Conservation (phyloP, 2,329 filamentous ascomycete species). For the Trichoderma simmonsii region DNA sequence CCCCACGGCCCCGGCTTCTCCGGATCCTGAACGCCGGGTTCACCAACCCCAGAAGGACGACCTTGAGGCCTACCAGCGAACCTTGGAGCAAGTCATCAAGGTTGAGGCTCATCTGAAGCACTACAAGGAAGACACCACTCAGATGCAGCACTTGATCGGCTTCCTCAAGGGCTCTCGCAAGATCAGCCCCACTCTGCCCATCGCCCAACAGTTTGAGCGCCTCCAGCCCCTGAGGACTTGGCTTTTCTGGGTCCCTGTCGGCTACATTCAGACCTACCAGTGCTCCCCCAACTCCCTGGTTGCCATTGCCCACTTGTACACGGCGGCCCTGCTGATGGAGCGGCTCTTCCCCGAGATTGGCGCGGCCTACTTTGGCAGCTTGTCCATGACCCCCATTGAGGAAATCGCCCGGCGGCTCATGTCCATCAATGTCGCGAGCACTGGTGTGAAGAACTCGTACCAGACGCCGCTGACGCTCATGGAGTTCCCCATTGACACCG, state of each 20-base stretch:
- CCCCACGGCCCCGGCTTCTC: constrained; percentile 62
- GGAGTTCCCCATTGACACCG: constrained; percentile 68
- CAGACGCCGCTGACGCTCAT: constrained; percentile 65
- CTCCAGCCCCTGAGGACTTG: constrained; percentile 85
- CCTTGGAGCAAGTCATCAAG: constrained; percentile 63
- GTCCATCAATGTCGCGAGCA: constrained; percentile 61
- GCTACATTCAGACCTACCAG: constrained; percentile 73
- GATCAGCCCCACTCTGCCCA: constrained; percentile 64
- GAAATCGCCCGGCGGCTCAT: constrained; percentile 77
- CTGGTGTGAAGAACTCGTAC: constrained; percentile 50
- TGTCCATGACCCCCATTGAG: constrained; percentile 78
- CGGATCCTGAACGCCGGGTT: constrained; percentile 58
- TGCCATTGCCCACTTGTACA: constrained; percentile 88
- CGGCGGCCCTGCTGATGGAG: constrained; percentile 80
- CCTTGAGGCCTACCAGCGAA: constrained; percentile 63
- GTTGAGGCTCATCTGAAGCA: constrained; percentile 67
- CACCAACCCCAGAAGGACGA: constrained; percentile 67
- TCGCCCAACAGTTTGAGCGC: constrained; percentile 84
- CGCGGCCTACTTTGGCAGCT: constrained; percentile 78
- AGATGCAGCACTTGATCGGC: constrained; percentile 65
- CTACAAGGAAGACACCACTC: constrained; percentile 65
- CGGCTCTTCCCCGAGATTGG: constrained; percentile 90
- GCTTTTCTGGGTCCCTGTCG: constrained; percentile 93
- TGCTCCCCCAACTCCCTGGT: constrained; percentile 75
- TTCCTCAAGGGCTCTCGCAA: constrained; percentile 72